phyloP scores from a whole-genome alignment of 1,284 basidiomycete genomes.

The Moniliella sp. region DNA sequence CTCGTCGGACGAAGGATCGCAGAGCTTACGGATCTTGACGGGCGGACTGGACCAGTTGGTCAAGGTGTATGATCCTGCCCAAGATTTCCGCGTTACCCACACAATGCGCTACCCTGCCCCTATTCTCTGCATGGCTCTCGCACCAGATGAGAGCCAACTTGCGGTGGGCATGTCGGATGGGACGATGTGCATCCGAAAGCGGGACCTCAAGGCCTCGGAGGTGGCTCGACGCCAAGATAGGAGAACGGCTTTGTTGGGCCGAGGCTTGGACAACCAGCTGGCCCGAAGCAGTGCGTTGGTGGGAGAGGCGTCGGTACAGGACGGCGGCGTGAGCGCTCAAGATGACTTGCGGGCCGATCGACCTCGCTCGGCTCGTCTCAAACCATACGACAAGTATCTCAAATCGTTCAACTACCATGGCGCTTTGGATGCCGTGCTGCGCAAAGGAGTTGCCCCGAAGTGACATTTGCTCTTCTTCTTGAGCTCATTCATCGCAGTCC shows the following conservation, averaged over 20 bases:
- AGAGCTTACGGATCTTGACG: conserved; percentile 57
- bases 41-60: conserved; percentile 89
- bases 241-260: conserved; percentile 41
- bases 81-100: conserved; percentile 66
- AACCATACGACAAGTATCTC: conserved; percentile 67
- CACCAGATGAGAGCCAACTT: conserved; percentile 90
- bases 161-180: conserved; percentile 94
- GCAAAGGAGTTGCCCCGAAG: conserved; percentile 33
- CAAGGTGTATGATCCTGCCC: conserved; percentile 69
- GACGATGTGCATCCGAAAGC: conserved; percentile 43
- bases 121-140: conserved; percentile 68
- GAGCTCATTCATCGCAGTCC: conserved; percentile 59
- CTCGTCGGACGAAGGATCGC: conserved; percentile 30
- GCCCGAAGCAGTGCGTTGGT: too few species aligned
- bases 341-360: conserved; percentile 41
- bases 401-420: conserved; percentile 87
- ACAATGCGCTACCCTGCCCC: conserved; percentile 96
- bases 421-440: conserved; percentile 45
- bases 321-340: too few species aligned
- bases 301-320: too few species aligned
- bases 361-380: conserved; percentile 50
- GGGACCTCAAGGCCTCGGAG: conserved; percentile 55
- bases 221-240: conserved; percentile 37
- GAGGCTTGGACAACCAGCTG: conserved; percentile 54
- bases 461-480: conserved; percentile 71